phyloP scores from a whole-genome alignment of 371 early-diverging fungal species.

The Apophysomyces trapeziformis region DNA sequence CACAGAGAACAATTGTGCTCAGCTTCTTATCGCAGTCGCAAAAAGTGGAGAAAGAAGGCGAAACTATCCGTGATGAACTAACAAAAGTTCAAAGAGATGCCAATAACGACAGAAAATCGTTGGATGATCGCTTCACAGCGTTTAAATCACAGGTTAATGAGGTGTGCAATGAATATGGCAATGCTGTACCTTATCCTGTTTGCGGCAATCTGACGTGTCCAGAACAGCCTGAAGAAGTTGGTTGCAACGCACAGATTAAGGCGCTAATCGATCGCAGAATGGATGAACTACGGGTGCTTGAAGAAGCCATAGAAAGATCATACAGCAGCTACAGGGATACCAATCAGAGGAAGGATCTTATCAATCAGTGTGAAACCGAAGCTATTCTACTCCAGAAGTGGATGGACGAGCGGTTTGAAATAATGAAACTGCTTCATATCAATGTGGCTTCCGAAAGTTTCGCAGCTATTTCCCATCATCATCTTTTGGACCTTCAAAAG shows the following conservation, averaged over 20 bases:
- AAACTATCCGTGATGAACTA: constrained; percentile 26
- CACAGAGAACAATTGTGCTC: constrained; percentile 25
- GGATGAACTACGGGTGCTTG: constrained; percentile 25
- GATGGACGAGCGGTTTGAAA: constrained; percentile 38
- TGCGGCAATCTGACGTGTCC: constrained; percentile 29
- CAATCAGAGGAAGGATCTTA: constrained; percentile 15
- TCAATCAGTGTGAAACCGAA: constrained; percentile 35
- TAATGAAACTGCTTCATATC: constrained; percentile 33
- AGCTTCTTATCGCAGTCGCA: constrained; percentile 15
- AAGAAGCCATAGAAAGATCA: constrained; percentile 19
- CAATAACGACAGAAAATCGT: background rate
- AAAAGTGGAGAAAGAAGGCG: constrained; percentile 25
- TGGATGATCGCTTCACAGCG: constrained; percentile 30
- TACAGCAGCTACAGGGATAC: constrained; percentile 4
- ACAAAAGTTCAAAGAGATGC: constrained; percentile 7
- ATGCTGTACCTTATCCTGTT: constrained; percentile 39
- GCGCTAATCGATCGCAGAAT: constrained; percentile 35
- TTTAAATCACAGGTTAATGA: constrained; percentile 32
- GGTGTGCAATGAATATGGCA: constrained; percentile 38
- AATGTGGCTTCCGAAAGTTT: constrained; percentile 45
- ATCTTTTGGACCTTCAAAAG: constrained; percentile 28
- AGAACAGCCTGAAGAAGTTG: constrained; percentile 17
- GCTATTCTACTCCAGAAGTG: constrained; percentile 34
- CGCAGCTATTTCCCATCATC: constrained; percentile 14
- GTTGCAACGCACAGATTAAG: constrained; percentile 22